Percentiles rank a stretch among this genome's conserved stretches.
These are phyloP conservation scores for Lipomyces spencermartinsiae DNA, from an alignment of 805 yeast species.

Conservation along the genomic window DNA sequence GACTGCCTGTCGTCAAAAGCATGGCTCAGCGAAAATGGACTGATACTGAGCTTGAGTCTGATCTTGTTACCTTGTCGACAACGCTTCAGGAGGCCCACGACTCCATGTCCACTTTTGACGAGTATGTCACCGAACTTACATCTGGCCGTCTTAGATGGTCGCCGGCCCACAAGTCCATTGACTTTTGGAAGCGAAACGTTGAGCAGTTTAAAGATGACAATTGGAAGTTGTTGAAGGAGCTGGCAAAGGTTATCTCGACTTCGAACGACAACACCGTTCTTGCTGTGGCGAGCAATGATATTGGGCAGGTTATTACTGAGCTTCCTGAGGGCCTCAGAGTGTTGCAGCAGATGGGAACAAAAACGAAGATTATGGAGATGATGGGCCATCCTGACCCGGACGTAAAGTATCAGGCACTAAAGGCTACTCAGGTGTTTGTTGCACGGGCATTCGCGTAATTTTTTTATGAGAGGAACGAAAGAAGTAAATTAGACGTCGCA, in stretches of 20 bases:
- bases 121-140: constrained; percentile 82
- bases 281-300: constrained; percentile 73
- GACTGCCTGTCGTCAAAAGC: constrained; percentile 68
- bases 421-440: constrained; percentile 92
- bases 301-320: constrained; percentile 64
- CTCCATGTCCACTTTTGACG: constrained; percentile 88
- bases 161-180: constrained; percentile 87
- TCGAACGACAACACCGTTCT: constrained; percentile 46
- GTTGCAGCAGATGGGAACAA: constrained; percentile 64
- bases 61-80: constrained; percentile 63
- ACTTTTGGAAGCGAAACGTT: constrained; percentile 89
- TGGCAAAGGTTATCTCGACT: constrained; percentile 52
- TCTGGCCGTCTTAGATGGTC: constrained; percentile 82
- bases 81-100: constrained; percentile 75
- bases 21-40: constrained; percentile 90
- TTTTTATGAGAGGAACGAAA: not conserved
- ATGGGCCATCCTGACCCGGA: constrained; percentile 82
- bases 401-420: constrained; percentile 92
- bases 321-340: constrained; percentile 66
- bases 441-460: constrained; percentile 65
- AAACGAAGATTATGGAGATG: constrained; percentile 81
- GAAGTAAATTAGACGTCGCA: not conserved
- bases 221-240: constrained; percentile 71
- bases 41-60: constrained; percentile 85
- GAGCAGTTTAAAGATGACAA: constrained; percentile 75